Conservation (phyloP, 1,284 basidiomycete genomes). For the Ustilago hordei region DNA sequence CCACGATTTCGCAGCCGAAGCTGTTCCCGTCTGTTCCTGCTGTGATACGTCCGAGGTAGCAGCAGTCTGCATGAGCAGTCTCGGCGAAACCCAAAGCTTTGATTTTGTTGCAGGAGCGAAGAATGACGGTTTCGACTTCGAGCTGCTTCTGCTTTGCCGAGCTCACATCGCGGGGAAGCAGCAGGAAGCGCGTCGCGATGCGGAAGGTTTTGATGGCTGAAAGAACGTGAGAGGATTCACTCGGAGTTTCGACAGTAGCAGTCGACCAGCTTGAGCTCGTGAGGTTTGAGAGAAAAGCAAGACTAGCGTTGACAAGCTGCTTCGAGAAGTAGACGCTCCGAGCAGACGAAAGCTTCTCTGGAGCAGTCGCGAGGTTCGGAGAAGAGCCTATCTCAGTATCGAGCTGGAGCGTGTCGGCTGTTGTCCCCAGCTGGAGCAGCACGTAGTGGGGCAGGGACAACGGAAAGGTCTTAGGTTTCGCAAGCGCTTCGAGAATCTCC, state of each 20-base stretch:
- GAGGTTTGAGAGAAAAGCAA: slow-evolving; percentile 24
- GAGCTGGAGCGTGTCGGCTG: slow-evolving; percentile 23
- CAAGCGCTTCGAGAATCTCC: slow-evolving; percentile 27
- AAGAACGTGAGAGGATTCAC: slow-evolving; percentile 12
- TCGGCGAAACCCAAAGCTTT: slow-evolving; percentile 19
- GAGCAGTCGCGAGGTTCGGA: slow-evolving; percentile 6
- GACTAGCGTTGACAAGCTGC: slow-evolving; percentile 54
- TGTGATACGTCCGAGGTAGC: slow-evolving; percentile 19
- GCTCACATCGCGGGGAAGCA: slow-evolving; percentile 11
- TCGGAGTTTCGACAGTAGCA: neutral
- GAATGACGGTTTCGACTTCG: slow-evolving; percentile 43
- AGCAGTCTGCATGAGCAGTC: slow-evolving; percentile 22
- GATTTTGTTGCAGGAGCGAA: slow-evolving; percentile 38
- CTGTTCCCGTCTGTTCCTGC: neutral
- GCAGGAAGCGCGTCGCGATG: slow-evolving; percentile 36
- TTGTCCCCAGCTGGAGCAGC: slow-evolving; percentile 25
- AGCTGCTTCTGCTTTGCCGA: slow-evolving; percentile 39
- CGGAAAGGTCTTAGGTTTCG: slow-evolving; percentile 10
- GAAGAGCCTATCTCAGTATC: slow-evolving; percentile 12
- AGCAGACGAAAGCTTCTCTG: slow-evolving; percentile 18
- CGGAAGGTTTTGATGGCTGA: slow-evolving; percentile 34
- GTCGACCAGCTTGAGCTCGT: slow-evolving; percentile 34
- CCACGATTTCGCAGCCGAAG: neutral
- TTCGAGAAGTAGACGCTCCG: slow-evolving; percentile 47
- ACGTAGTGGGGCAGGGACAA: slow-evolving; percentile 19